Conservation (phyloP, 2,329 filamentous ascomycete genomes). For the Fusarium haematococcum region DNA sequence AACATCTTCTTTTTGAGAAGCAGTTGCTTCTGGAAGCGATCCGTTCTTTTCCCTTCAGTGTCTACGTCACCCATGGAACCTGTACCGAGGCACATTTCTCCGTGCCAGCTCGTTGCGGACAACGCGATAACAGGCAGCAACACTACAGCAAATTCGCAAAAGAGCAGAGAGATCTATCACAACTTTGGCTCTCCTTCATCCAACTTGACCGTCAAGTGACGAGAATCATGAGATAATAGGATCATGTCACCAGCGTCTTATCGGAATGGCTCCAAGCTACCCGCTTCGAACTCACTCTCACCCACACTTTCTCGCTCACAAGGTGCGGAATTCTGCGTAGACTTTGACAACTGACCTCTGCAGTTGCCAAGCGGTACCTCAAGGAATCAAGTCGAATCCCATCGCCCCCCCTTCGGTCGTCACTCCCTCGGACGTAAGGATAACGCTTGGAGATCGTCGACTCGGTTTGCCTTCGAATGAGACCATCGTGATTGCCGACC, state of each 20-base stretch:
- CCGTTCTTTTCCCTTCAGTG: neutral
- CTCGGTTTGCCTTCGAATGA: neutral
- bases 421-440: neutral
- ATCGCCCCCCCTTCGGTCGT: neutral
- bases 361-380: neutral
- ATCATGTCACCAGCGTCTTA: neutral
- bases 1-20: neutral
- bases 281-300: neutral
- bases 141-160: neutral
- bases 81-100: neutral
- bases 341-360: neutral
- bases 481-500: neutral
- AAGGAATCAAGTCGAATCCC: neutral
- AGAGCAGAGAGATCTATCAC: neutral
- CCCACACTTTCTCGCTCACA: neutral
- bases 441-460: neutral
- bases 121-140: neutral
- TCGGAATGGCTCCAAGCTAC: neutral
- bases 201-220: constrained; percentile 16
- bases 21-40: neutral
- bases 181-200: neutral
- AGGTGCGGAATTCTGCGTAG: neutral
- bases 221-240: neutral
- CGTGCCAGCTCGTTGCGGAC: neutral
- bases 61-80: neutral